Percentiles rank a stretch among this genome's conserved stretches.
These are phyloP conservation scores for Serpula lacrymans DNA, from an alignment of 768 basidiomycete species.

Conservation along the genomic window DNA sequence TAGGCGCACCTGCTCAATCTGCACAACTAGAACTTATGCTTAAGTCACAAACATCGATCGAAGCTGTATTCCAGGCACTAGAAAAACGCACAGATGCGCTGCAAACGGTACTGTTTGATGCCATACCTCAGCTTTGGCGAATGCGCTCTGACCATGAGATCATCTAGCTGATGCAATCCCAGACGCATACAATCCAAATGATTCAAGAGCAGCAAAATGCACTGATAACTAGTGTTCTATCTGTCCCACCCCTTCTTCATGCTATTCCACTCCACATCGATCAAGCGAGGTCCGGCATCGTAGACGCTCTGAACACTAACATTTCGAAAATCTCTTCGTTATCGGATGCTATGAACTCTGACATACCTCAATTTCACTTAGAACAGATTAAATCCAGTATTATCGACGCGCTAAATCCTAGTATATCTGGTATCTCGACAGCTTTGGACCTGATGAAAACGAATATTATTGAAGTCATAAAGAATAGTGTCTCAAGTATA, in stretches of 20 bases:
- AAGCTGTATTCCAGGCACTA: conserved; percentile 39
- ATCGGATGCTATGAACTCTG: not conserved
- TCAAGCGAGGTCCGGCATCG: no score
- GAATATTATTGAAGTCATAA: no score
- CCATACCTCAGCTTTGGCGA: conserved; percentile 17
- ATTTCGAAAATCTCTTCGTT: no score
- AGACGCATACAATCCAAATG: conserved; percentile 53
- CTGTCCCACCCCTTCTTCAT: conserved; percentile 60
- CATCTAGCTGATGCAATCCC: conserved; percentile 45
- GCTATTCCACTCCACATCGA: conserved; percentile 57
- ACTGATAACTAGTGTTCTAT: conserved; percentile 51
- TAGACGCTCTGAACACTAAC: no score
- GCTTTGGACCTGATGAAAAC: no score
- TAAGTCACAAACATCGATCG: conserved; percentile 37
- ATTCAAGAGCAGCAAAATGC: conserved; percentile 58
- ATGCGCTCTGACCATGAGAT: no score
- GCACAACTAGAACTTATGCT: conserved; percentile 35
- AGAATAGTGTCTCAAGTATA: no score
- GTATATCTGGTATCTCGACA: no score
- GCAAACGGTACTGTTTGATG: conserved; percentile 37
- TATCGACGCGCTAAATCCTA: not conserved
- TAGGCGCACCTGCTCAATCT: conserved; percentile 57
- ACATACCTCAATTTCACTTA: not conserved
- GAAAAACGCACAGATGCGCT: conserved; percentile 56
- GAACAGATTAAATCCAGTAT: conserved; percentile 19